A percentile compares a stretch with the other conserved stretches of the same genome.
Evolutionary conservation across 2,329 filamentous ascomycete genomes (phyloP).

Genomic region (Parasarocladium wereldwijsianum): DNA sequence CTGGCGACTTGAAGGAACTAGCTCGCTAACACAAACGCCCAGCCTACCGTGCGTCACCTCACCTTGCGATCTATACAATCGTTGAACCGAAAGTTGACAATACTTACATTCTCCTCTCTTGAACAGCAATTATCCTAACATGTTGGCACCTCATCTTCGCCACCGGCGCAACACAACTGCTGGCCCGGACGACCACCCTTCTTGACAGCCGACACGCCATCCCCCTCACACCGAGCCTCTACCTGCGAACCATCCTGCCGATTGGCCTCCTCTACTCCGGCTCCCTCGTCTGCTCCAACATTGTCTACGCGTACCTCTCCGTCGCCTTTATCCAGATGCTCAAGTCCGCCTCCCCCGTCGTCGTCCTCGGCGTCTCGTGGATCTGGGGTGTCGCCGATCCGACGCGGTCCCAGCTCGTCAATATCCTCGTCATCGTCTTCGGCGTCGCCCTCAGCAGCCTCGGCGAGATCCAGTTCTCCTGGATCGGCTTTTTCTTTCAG

Average conservation of each 20-base stretch:
- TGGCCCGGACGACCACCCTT: constrained; percentile 46
- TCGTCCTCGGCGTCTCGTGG: constrained; percentile 50
- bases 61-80: neutral
- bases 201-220: constrained; percentile 48
- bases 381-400: constrained; percentile 35
- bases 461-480: constrained; percentile 55
- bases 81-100: too few species aligned
- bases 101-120: constrained; percentile 1
- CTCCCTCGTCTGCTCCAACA: constrained; percentile 50
- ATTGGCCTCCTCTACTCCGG: constrained; percentile 52
- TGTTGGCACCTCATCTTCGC: constrained; percentile 56
- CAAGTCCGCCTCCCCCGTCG: constrained; percentile 52
- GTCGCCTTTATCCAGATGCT: constrained; percentile 60
- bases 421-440: constrained; percentile 34
- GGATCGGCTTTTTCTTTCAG: constrained; percentile 54
- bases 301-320: constrained; percentile 52
- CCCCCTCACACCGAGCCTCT: constrained; percentile 44
- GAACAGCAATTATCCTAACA: constrained; percentile 41
- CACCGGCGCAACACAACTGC: constrained; percentile 48
- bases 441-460: constrained; percentile 36
- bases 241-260: constrained; percentile 47
- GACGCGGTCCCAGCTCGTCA: constrained; percentile 25
- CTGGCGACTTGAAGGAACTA: too few species aligned
- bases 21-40: neutral
- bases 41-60: constrained; percentile 2